Base-by-base conservation (phyloP, 1,139 yeast species). In the Yamadazyma pseudoaaseri region DNA sequence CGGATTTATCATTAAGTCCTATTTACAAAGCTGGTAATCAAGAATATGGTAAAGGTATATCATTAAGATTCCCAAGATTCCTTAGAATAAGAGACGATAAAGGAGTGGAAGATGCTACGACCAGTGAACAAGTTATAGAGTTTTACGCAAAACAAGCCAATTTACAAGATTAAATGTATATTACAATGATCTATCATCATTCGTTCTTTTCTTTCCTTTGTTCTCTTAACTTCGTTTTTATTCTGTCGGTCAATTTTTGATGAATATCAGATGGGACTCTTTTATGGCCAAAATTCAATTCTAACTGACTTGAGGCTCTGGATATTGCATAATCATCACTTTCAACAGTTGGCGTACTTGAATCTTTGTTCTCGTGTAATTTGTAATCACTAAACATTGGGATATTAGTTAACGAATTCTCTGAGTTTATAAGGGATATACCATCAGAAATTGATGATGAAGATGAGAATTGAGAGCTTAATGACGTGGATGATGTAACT, bases 1-100 rank as follows among this genome's bases (percentile, higher is more conserved):
- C 99, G 0, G 98, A 92, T 60, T 69, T 92, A 34, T 87, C 97
- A 0, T 73, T 92, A 37, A 85, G 96, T 33, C 99, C 99, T 0
- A 70, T 89, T 8, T 92, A 92, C 58, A 89, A 87, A 51, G 96
- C 97, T 0, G 97, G 95, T 2, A 78, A 76, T 26, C 73, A 74
- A 22, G 76, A 76, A 37, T 76, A 81, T 42, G 96, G 92, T 1
- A 86, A 84, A 52, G 99, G 99, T 22, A 78, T 92, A 5, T 86
- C 96, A 1, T 65, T 92, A 39, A 70, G 99, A 49, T 92, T 92
- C 51, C 99, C 99, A 1, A 68, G 99, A 47, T 90, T 90, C 44
- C 57, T 92, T 3, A 70, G 95, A 40, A 66, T 86, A 11, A 72
- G 99, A 53, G 96, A 86, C 21, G 99, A 92, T 54, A 92, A 92